Conservation (phyloP, 2,329 filamentous ascomycete species). For the Trichophaea hybrida region DNA sequence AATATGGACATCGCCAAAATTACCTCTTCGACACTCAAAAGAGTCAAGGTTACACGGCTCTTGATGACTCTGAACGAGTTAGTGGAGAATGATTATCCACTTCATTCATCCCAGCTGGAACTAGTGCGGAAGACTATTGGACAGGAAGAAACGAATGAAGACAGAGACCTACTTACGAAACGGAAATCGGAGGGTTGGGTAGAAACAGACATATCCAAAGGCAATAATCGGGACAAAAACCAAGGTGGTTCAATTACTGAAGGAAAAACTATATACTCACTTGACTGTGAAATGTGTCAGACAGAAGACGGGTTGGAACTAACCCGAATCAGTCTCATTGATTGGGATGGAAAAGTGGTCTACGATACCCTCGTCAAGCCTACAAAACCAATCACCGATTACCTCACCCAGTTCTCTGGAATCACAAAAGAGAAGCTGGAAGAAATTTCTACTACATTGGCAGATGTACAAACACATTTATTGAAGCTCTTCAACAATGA, state of each 20-base stretch:
- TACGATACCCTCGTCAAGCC: slow-evolving; percentile 90
- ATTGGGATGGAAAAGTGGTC: slow-evolving; percentile 70
- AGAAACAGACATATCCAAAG: slow-evolving; percentile 52
- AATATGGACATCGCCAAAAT: slow-evolving; percentile 11
- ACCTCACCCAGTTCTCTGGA: slow-evolving; percentile 81
- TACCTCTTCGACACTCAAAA: slow-evolving; percentile 27
- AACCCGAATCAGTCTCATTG: slow-evolving; percentile 72
- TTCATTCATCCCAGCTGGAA: slow-evolving; percentile 47
- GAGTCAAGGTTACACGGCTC: slow-evolving; percentile 54
- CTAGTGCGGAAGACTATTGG: neutral
- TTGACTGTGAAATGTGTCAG: slow-evolving; percentile 97
- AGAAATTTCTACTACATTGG: slow-evolving; percentile 65
- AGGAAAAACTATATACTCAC: slow-evolving; percentile 60
- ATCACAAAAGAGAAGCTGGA: slow-evolving; percentile 78
- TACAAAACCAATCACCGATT: slow-evolving; percentile 73
- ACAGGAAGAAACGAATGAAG: slow-evolving; percentile 2
- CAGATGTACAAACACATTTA: slow-evolving; percentile 68
- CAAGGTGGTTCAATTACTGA: slow-evolving; percentile 70
- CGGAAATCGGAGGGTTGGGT: slow-evolving; percentile 58
- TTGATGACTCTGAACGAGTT: slow-evolving; percentile 59
- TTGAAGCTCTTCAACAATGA: slow-evolving; percentile 55
- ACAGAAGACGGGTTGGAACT: slow-evolving; percentile 69
- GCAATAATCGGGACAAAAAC: slow-evolving; percentile 57
- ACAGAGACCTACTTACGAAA: slow-evolving; percentile 39
- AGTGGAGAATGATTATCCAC: slow-evolving; percentile 64